These are phyloP conservation scores for Colletotrichum tabaci DNA, from an alignment of 2,329 filamentous ascomycete genomes.

Conservation along the genomic window DNA sequence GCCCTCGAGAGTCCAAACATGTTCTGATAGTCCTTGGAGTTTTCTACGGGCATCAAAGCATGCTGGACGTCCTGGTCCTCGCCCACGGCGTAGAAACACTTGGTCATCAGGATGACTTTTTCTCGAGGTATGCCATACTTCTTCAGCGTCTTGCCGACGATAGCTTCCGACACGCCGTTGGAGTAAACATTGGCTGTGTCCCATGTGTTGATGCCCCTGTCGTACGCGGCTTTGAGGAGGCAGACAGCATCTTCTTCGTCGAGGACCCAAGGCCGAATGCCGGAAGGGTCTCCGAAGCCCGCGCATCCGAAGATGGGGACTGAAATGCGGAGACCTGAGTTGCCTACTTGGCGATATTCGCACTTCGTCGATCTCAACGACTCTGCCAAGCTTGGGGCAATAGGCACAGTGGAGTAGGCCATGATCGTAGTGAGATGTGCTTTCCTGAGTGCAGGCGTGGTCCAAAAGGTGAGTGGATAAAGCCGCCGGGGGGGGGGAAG, in stretches of 20 bases:
- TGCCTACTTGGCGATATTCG: conserved; percentile 69
- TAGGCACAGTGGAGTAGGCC: neutral
- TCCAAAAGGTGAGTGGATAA: neutral
- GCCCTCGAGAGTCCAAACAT: conserved; percentile 70
- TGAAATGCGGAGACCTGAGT: conserved; percentile 73
- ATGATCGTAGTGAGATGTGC: neutral
- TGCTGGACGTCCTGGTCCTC: conserved; percentile 50
- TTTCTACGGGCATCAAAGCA: conserved; percentile 46
- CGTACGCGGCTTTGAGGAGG: conserved; percentile 75
- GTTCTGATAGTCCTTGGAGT: conserved; percentile 49
- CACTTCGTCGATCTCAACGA: conserved; percentile 55
- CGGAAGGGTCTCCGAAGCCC: conserved; percentile 69
- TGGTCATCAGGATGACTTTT: conserved; percentile 71
- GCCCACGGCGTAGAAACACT: conserved; percentile 66
- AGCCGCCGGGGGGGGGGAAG: too few species aligned
- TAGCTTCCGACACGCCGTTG: conserved; percentile 67
- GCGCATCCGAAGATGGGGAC: conserved; percentile 76
- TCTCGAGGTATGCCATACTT: conserved; percentile 70
- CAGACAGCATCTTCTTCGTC: conserved; percentile 71
- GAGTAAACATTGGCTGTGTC: conserved; percentile 70
- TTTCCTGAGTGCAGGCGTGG: neutral
- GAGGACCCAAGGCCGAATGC: conserved; percentile 68
- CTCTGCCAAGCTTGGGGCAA: conserved; percentile 34
- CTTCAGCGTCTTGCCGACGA: conserved; percentile 72
- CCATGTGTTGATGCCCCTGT: conserved; percentile 74